Evolutionary conservation across 2,329 filamentous ascomycete genomes (phyloP).

Genomic region (Nakataea oryzae): DNA sequence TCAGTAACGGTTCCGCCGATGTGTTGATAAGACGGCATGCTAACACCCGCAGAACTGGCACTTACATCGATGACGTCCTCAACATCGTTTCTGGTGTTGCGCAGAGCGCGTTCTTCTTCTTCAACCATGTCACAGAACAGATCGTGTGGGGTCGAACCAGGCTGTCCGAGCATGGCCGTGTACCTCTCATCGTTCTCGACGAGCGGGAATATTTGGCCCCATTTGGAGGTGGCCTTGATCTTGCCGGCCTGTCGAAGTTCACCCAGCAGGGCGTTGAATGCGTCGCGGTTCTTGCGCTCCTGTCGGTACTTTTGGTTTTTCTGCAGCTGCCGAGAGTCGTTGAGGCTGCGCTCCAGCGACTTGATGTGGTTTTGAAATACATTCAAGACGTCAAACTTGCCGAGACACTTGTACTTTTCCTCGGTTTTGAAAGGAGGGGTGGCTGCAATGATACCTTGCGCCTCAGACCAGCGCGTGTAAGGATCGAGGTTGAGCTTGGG

Average conservation of each 20-base stretch:
- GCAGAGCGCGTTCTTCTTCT: constrained; percentile 81
- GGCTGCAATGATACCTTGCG: constrained; percentile 69
- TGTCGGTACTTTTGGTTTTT: constrained; percentile 71
- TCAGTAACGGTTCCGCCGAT: constrained; percentile 22
- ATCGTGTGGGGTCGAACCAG: constrained; percentile 77
- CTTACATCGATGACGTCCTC: constrained; percentile 80
- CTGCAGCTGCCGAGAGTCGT: constrained; percentile 79
- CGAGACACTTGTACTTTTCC: constrained; percentile 76
- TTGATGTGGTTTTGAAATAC: constrained; percentile 96
- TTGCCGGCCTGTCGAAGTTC: constrained; percentile 67
- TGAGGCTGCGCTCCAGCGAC: constrained; percentile 79
- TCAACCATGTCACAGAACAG: constrained; percentile 95
- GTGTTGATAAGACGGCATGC: not conserved
- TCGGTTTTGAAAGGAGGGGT: constrained; percentile 70
- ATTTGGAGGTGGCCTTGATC: constrained; percentile 84
- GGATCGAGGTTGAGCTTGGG: constrained; percentile 76
- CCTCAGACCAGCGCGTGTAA: constrained; percentile 90
- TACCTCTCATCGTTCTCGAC: constrained; percentile 79
- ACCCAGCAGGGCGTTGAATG: constrained; percentile 62
- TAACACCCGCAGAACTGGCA: constrained; percentile 7
- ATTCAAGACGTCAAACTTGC: constrained; percentile 80
- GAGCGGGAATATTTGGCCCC: constrained; percentile 67
- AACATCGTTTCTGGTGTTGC: constrained; percentile 71
- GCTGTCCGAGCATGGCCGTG: constrained; percentile 69
- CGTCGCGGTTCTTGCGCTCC: constrained; percentile 80